Base-by-base conservation (phyloP, 2,329 filamentous ascomycete genomes). In the Penicillium frequentans region DNA sequence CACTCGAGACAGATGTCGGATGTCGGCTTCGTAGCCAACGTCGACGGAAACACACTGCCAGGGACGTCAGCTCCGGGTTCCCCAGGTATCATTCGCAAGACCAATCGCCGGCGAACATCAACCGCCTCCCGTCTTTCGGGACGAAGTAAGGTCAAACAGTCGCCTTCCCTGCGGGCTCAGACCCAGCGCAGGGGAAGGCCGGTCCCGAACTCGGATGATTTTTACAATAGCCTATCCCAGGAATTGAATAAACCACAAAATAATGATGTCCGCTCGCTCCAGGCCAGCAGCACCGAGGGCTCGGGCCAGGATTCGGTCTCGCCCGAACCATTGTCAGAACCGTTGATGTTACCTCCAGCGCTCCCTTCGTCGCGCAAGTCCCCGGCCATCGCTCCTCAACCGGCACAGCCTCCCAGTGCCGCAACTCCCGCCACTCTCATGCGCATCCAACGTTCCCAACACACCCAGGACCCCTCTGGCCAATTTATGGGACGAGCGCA, bases 391-490 rank as follows among this genome's bases (percentile, higher is more conserved):
- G 56, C 63, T 26, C 70, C 74, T 1, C 73, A 75, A 54, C 54
- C 57, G 27, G 49, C 64, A 21, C 63, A 71, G 54, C 61, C 70
- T 48, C 59, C 66, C 26, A 65, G 85, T 48, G 76, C 90, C 11
- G 92, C 91, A 1, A 96, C 92, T 0, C 92, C 92, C 1, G 91
- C 93, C 9, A 96, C 92, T 7, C 77, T 96, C 57, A 96, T 97
- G 90, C 89, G 86, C 66, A 81, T 93, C 44, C 82, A 66, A 52
- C 83, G 82, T 60, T 80, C 79, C 55, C 73, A 74, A 24, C 70
- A 70, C 53, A 71, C 74, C 14, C 74, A 80, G 29, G 68, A 75
- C 21, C 54, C 59, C 71, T 71, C 58, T 64, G 72, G 63, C 71
- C 70, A 70, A 53, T 73, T 75, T 31, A 65, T 69, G 16, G 64